Evolutionary conservation across 345 rosid genomes (phyloP).

Genomic region (Laguncularia racemosa): DNA sequence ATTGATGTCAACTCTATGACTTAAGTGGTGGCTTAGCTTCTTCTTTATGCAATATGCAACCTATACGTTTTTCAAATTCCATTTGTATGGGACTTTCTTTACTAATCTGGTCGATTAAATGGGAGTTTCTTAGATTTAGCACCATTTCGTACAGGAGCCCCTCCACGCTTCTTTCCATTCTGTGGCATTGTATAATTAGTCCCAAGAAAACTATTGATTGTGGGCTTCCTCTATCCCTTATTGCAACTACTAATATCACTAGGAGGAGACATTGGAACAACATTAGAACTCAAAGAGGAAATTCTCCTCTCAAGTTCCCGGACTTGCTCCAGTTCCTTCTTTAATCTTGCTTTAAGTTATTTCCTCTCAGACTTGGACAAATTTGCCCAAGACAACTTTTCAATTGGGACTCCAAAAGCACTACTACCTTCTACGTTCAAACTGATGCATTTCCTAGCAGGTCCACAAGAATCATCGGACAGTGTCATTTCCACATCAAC

Average conservation of each 20-base stretch:
- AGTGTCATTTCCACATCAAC: conserved; percentile 42
- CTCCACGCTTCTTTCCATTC: conserved; percentile 45
- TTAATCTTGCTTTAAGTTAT: conserved; percentile 42
- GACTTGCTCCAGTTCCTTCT: conserved; percentile 69
- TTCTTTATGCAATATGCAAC: too few relatives aligned
- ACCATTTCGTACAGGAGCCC: conserved; percentile 29
- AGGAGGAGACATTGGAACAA: conserved; percentile 31
- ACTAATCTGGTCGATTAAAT: conserved; percentile 21
- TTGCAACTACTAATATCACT: conserved; percentile 57
- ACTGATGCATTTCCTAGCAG: conserved; percentile 50
- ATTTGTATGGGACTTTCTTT: too few relatives aligned
- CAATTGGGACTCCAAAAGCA: conserved; percentile 37
- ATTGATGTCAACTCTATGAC: too few relatives aligned
- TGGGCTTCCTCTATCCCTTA: conserved; percentile 56
- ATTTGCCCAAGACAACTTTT: conserved; percentile 50
- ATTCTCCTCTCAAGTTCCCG: conserved; percentile 50
- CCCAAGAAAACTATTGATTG: conserved; percentile 23
- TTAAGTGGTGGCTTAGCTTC: too few relatives aligned
- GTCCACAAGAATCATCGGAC: conserved; percentile 51
- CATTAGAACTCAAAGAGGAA: conserved; percentile 31
- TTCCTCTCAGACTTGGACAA: conserved; percentile 57
- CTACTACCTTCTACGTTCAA: conserved; percentile 36
- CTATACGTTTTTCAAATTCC: too few relatives aligned
- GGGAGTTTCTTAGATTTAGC: conserved; percentile 34
- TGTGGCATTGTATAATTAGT: conserved; percentile 24